These are phyloP conservation scores for Trametes polyzona DNA, from an alignment of 1,284 basidiomycete genomes.

Conservation along the genomic window DNA sequence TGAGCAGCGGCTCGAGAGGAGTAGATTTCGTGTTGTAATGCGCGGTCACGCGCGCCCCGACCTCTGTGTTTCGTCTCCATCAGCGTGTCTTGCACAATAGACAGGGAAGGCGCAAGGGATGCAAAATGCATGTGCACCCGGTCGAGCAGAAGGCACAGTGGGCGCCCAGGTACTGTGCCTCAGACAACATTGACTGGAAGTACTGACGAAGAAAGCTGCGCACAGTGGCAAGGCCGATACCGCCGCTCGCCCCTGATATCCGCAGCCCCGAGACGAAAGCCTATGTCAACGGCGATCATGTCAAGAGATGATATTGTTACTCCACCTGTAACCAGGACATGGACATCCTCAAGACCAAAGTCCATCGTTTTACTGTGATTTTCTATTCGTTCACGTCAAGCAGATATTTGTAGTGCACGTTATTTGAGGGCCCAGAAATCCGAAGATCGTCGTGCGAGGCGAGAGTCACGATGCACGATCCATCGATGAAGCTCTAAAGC, in stretches of 20 bases:
- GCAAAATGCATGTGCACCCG: not conserved
- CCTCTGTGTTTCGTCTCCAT: slow-evolving; percentile 1
- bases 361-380: slow-evolving; percentile 31
- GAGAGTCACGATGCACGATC: not conserved
- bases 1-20: slow-evolving; percentile 48
- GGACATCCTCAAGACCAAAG: slow-evolving; percentile 38
- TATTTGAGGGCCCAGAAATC: no score
- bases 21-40: slow-evolving; percentile 66
- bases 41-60: slow-evolving; percentile 69
- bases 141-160: not conserved
- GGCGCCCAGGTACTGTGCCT: slow-evolving; percentile 5
- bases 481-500: slow-evolving; percentile 3
- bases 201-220: slow-evolving; percentile 49
- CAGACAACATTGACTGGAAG: no score
- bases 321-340: slow-evolving; percentile 42
- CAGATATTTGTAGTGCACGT: not conserved
- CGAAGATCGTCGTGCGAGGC: not conserved
- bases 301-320: not conserved
- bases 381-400: not conserved
- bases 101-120: not conserved
- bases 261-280: not conserved
- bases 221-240: slow-evolving; percentile 40
- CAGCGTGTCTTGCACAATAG: not conserved
- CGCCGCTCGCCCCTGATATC: slow-evolving; percentile 39
- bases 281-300: not conserved